Percentiles rank a stretch among this genome's conserved stretches.
These are phyloP conservation scores for Fomitopsis pulvina DNA, from an alignment of 768 basidiomycete species.

Conservation along the genomic window DNA sequence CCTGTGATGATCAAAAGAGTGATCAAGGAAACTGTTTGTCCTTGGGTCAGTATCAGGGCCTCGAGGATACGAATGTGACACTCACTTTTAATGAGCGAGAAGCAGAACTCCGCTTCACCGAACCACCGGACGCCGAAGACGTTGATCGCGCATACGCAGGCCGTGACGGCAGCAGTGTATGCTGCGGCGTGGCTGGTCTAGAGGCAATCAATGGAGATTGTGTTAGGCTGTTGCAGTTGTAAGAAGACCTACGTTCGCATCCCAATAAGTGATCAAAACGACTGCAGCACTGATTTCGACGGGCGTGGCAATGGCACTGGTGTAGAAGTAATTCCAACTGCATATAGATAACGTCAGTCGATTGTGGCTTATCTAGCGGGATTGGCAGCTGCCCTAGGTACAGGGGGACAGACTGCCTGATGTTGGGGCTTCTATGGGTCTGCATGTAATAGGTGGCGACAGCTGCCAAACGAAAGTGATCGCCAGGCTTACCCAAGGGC, in stretches of 20 bases:
- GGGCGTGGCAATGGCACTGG: constrained; percentile 51
- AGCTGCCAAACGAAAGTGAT: too few species aligned
- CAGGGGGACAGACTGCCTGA: too few species aligned
- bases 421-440: too few species aligned
- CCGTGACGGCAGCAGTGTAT: constrained; percentile 53
- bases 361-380: too few species aligned
- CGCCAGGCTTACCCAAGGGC: constrained; percentile 24
- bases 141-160: constrained; percentile 58
- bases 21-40: constrained; percentile 58
- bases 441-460: too few species aligned
- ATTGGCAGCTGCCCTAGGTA: too few species aligned
- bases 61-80: background rate
- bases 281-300: constrained; percentile 72
- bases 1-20: constrained; percentile 49
- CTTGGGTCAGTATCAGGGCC: background rate
- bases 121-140: constrained; percentile 66
- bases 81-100: constrained; percentile 60
- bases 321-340: constrained; percentile 29
- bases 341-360: background rate
- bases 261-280: constrained; percentile 70
- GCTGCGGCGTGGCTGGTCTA: constrained; percentile 44
- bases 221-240: too few species aligned
- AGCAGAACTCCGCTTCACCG: constrained; percentile 67
- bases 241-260: constrained; percentile 40
- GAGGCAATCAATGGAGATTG: too few species aligned